A percentile compares a stretch with the other conserved stretches of the same genome.
phyloP scores from a whole-genome alignment of 2,329 filamentous ascomycete species.

The Teratosphaeria pseudoeucalypti region DNA sequence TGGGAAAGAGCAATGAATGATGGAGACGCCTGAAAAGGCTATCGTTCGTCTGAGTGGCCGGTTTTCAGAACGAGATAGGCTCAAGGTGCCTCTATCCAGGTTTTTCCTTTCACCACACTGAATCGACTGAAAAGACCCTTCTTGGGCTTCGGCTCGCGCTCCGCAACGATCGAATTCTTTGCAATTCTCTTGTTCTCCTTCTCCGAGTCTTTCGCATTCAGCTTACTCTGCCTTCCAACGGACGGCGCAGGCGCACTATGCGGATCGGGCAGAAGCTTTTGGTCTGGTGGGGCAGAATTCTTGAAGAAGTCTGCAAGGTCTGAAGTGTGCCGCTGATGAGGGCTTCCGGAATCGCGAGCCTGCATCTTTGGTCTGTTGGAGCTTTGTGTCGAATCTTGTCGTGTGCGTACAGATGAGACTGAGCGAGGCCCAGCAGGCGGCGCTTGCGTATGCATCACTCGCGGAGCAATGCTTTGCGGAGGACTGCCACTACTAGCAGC shows the following conservation, averaged over 20 bases:
- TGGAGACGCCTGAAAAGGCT: background rate
- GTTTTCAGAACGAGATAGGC: too few species aligned
- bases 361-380: conserved; percentile 1
- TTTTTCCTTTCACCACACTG: background rate
- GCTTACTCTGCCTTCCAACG: conserved; percentile 6
- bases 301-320: conserved; percentile 26
- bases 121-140: background rate
- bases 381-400: background rate
- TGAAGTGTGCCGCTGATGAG: background rate
- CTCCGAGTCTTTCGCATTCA: conserved; percentile 9
- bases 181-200: conserved; percentile 6
- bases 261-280: conserved; percentile 1
- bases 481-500: background rate
- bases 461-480: background rate
- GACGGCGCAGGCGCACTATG: conserved; percentile 10
- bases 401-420: background rate
- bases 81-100: background rate
- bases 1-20: background rate
- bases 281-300: conserved; percentile 27
- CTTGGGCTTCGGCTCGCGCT: background rate
- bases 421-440: background rate
- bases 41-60: background rate
- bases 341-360: background rate
- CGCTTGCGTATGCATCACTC: conserved; percentile 1
- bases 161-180: background rate